phyloP scores from a whole-genome alignment of 2,329 filamentous ascomycete genomes.

The Chrysoporthe puriensis region DNA sequence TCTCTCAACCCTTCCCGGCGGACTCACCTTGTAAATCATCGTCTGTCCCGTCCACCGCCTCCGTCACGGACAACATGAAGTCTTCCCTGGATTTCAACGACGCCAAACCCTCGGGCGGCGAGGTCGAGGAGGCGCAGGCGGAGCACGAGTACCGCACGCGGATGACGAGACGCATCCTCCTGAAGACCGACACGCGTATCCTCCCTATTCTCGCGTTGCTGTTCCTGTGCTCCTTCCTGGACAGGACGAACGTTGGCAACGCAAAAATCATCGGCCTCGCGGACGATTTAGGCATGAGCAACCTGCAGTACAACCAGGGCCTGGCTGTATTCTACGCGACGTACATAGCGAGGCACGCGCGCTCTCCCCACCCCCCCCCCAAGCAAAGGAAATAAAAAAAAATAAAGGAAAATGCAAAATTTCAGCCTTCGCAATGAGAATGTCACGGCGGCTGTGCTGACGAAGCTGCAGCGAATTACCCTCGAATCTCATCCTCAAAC shows the following conservation, averaged over 20 bases:
- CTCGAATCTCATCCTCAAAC: slow-evolving; percentile 66
- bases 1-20: no score
- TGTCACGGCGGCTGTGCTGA: not conserved
- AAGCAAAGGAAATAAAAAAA: not conserved
- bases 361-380: not conserved
- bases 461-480: slow-evolving; percentile 57
- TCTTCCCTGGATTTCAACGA: slow-evolving; percentile 18
- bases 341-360: slow-evolving; percentile 59
- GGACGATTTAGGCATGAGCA: slow-evolving; percentile 58
- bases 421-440: not conserved
- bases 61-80: slow-evolving; percentile 10
- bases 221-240: slow-evolving; percentile 67
- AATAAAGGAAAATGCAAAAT: no score
- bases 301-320: slow-evolving; percentile 66
- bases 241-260: slow-evolving; percentile 75
- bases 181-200: slow-evolving; percentile 51
- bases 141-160: slow-evolving; percentile 24
- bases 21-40: no score
- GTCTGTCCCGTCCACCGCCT: not conserved
- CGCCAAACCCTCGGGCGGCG: slow-evolving; percentile 31
- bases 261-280: slow-evolving; percentile 68
- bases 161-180: slow-evolving; percentile 34
- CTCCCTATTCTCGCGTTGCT: slow-evolving; percentile 66
- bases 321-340: slow-evolving; percentile 68
- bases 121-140: slow-evolving; percentile 29